Evolutionary conservation across 1,139 yeast genomes (phyloP), one percentile per base, ranked within the genome.

Genomic region (Hemisphaericaspora subhashii): DNA sequence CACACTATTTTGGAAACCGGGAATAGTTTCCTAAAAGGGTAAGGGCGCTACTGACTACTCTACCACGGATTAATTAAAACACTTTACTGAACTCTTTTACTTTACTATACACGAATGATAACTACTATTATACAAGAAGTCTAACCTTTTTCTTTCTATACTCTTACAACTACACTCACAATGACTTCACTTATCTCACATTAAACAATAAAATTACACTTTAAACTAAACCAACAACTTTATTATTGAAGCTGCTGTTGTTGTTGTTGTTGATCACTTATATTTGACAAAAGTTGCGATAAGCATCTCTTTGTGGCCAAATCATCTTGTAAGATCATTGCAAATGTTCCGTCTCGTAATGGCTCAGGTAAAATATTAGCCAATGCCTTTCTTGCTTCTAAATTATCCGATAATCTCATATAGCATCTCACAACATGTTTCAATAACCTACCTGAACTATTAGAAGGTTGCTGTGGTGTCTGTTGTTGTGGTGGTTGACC

Each of bases 381-480:
- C 50, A 92, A 74, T 0, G 96, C 92, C 50, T 86, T 86, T 53
- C 97, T 74, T 2, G 98, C 98, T 48, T 94, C 94, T 20, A 81
- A 70, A 54, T 92, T 92, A 59, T 92, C 98, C 32, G 95, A 83
- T 36, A 92, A 72, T 46, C 98, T 77, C 68, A 90, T 73, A 58
- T 92, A 92, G 60, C 98, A 92, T 57, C 97, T 77, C 17, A 92
- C 95, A 33, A 92, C 95, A 58, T 92, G 98, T 60, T 92, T 90
- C 47, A 92, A 72, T 40, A 92, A 71, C 51, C 98, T 76, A 2
- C 92, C 88, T 1, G 96, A 86, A 40, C 75, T 69, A 49, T 66
- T 58, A 4, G 68, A 57, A 32, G 45, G 44, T 21, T 39, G 48
- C 28, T 42, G 45, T 41, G 51, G 55, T 38, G 78, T 76, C 31